These are phyloP conservation scores for Theileria annulata DNA, from an alignment of 169 alveolate genomes.

Conservation along the genomic window DNA sequence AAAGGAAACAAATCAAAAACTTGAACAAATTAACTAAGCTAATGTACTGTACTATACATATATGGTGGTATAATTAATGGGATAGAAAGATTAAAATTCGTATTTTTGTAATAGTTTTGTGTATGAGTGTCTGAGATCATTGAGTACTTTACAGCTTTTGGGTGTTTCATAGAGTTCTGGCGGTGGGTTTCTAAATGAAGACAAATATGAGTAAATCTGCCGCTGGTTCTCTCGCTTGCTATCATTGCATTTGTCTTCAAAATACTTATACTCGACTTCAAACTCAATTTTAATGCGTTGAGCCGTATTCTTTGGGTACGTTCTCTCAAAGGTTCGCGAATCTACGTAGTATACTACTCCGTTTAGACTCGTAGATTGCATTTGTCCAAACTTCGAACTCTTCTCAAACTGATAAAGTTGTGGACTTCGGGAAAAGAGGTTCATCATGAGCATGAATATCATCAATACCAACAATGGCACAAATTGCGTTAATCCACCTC, in stretches of 20 bases:
- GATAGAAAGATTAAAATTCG: neutral
- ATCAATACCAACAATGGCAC: constrained; percentile 8
- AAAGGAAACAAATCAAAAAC: constrained; percentile 30
- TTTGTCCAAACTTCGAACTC: constrained; percentile 19
- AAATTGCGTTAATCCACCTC: neutral
- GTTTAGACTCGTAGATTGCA: constrained; percentile 38
- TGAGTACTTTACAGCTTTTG: constrained; percentile 42
- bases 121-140: constrained; percentile 25
- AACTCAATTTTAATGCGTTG: constrained; percentile 49
- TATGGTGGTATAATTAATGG: neutral
- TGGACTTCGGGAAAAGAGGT: neutral
- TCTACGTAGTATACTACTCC: constrained; percentile 67
- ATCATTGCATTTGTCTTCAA: constrained; percentile 39
- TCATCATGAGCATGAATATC: neutral
- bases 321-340: constrained; percentile 23
- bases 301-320: constrained; percentile 45
- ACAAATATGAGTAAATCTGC: constrained; percentile 24
- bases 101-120: constrained; percentile 4
- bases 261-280: constrained; percentile 60
- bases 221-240: constrained; percentile 28
- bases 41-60: neutral
- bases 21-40: constrained; percentile 18
- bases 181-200: constrained; percentile 52
- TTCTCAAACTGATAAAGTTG: constrained; percentile 33
- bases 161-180: constrained; percentile 58